These are phyloP conservation scores for Oryza meyeriana DNA, from an alignment of 176 grass and related monocot genomes.

Conservation along the genomic window DNA sequence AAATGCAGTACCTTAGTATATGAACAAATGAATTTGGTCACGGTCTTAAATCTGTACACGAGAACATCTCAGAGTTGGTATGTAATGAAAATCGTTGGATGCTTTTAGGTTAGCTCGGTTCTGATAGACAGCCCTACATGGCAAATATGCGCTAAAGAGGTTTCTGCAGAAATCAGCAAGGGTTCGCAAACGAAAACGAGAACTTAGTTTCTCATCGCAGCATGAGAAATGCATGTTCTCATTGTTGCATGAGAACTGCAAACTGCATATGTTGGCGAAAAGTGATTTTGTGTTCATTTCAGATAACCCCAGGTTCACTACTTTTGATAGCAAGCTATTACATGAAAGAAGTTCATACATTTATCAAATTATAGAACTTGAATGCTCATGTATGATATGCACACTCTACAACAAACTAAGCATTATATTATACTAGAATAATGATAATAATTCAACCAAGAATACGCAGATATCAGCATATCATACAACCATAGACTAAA, in stretches of 20 bases:
- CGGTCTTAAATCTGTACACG: not conserved
- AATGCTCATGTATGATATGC: constrained; percentile 19
- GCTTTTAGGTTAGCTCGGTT: not conserved
- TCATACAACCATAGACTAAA: constrained; percentile 33
- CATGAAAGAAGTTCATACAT: constrained; percentile 45
- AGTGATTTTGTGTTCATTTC: constrained; percentile 27
- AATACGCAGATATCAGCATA: constrained; percentile 16
- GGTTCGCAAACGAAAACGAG: not conserved
- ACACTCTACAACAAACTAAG: not conserved
- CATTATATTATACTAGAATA: constrained; percentile 1
- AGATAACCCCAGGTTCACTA: constrained; percentile 15
- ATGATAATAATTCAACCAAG: constrained; percentile 9
- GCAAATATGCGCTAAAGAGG: not conserved
- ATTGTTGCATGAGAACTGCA: not conserved
- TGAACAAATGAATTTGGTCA: not conserved
- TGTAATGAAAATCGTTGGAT: not conserved
- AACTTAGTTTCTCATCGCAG: not conserved
- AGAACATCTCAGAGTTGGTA: not conserved
- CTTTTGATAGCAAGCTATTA: constrained; percentile 33
- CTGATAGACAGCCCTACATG: not conserved
- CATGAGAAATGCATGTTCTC: constrained; percentile 26
- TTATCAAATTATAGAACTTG: constrained; percentile 21
- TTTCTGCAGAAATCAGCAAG: not conserved
- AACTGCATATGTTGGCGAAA: constrained; percentile 4
- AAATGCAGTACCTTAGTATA: too few species aligned